Evolutionary conservation across 164 flowering plant species (phyloP).

Genomic region (Malania oleifera): DNA sequence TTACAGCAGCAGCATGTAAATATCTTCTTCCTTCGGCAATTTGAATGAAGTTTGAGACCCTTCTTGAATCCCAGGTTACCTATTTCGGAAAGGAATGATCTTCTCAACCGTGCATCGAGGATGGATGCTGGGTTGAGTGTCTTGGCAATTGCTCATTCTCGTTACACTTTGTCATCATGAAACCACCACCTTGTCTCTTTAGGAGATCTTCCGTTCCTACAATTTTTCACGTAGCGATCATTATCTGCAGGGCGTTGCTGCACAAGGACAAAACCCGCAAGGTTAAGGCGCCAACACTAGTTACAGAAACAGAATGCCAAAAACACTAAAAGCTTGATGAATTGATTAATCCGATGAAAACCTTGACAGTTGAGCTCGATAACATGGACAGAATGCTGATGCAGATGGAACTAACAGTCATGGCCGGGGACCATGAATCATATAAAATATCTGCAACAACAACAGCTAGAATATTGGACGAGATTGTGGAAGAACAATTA

Average conservation of each 20-base stretch:
- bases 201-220: constrained; percentile 51
- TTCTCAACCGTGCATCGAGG: no score
- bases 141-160: no score
- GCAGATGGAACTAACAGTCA: constrained; percentile 95
- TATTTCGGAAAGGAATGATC: no score
- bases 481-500: not conserved
- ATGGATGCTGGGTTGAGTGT: no score
- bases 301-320: not conserved
- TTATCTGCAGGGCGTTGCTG: constrained; percentile 56
- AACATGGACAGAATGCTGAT: constrained; percentile 97
- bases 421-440: constrained; percentile 98
- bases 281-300: not conserved
- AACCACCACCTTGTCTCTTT: constrained; percentile 70
- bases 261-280: constrained; percentile 8
- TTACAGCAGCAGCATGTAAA: no score
- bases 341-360: constrained; percentile 14
- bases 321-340: not conserved
- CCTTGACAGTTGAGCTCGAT: constrained; percentile 89
- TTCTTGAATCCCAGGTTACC: no score
- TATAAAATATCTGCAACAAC: constrained; percentile 67
- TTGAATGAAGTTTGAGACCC: no score
- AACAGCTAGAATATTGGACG: not conserved
- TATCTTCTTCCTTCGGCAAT: no score
- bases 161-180: constrained; percentile 61
- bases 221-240: constrained; percentile 51